Conservation (phyloP, 139 green algal species). For the Zygnema circumcarinatum region DNA sequence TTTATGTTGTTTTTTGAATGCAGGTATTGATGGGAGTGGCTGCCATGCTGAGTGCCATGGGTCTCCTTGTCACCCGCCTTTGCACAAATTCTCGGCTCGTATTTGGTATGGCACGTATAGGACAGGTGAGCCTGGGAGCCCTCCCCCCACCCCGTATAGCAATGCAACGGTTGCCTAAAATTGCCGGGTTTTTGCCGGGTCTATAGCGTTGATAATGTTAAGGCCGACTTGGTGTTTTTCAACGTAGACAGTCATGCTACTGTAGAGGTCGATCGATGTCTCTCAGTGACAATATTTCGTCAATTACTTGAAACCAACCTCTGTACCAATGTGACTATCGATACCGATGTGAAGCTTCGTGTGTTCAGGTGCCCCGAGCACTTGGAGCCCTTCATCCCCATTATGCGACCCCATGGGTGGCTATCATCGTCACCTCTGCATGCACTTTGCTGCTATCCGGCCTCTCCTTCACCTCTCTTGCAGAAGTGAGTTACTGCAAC, state of each 20-base stretch:
- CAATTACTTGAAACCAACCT: too few species aligned
- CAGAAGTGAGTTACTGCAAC: constrained; percentile 31
- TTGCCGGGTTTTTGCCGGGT: too few species aligned
- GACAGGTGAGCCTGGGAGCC: constrained; percentile 13
- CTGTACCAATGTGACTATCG: too few species aligned
- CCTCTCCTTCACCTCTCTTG: constrained; percentile 27
- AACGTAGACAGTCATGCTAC: too few species aligned
- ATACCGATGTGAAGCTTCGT: too few species aligned
- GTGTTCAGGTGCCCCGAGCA: too few species aligned
- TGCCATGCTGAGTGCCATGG: constrained; percentile 27
- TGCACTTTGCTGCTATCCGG: constrained; percentile 36
- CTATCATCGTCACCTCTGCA: constrained; percentile 10
- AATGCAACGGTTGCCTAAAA: too few species aligned
- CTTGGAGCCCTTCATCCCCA: neutral
- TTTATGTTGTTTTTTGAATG: neutral
- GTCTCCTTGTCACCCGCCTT: constrained; percentile 44
- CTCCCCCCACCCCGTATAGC: too few species aligned
- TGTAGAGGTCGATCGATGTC: too few species aligned
- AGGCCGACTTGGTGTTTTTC: too few species aligned
- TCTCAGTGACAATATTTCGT: too few species aligned
- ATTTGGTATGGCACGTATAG: constrained; percentile 26
- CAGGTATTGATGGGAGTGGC: constrained; percentile 39
- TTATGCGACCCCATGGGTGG: constrained; percentile 31
- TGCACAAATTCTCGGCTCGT: constrained; percentile 43
- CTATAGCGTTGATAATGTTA: too few species aligned